Percentiles rank a stretch among this genome's conserved stretches.
Evolutionary conservation across 805 yeast species (phyloP).

Genomic region (Metschnikowia similis): DNA sequence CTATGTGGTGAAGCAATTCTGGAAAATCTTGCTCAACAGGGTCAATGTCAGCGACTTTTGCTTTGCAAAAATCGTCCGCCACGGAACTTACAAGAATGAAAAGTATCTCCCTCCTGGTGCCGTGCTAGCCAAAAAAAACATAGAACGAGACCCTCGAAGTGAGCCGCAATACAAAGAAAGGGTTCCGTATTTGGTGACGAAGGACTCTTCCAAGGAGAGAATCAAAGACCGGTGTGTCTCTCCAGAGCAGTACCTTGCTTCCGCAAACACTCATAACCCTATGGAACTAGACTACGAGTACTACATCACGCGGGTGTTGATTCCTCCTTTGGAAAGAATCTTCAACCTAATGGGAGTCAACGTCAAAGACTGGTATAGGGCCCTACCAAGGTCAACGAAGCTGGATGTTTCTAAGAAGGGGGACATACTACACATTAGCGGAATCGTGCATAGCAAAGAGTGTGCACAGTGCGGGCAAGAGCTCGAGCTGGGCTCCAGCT

Average conservation of each 20-base stretch:
- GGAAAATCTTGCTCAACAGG: conserved; percentile 56
- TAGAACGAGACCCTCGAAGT: conserved; percentile 61
- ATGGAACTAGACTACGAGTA: conserved; percentile 72
- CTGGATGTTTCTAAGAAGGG: conserved; percentile 5
- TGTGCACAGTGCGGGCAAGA: conserved; percentile 11
- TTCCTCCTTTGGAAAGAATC: conserved; percentile 86
- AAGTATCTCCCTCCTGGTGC: conserved; percentile 89
- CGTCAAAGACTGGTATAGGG: conserved; percentile 68
- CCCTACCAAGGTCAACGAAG: conserved; percentile 47
- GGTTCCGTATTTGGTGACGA: conserved; percentile 78
- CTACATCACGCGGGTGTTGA: conserved; percentile 74
- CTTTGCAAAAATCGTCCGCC: conserved; percentile 83
- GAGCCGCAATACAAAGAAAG: conserved; percentile 88
- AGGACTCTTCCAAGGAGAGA: conserved; percentile 49
- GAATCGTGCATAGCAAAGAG: conserved; percentile 9
- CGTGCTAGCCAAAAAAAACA: conserved; percentile 59
- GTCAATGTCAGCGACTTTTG: conserved; percentile 79
- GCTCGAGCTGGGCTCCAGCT: conserved; percentile 8
- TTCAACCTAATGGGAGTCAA: conserved; percentile 82
- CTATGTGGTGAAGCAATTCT: conserved; percentile 64
- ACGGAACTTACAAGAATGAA: conserved; percentile 77
- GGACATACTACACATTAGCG: conserved; percentile 12
- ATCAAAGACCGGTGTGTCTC: conserved; percentile 75
- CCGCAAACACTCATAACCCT: conserved; percentile 26
- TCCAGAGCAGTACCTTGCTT: conserved; percentile 65